A percentile compares a stretch with the other conserved stretches of the same genome.
These are phyloP conservation scores for Russula dissimulans DNA, from an alignment of 768 basidiomycete species.

Conservation along the genomic window DNA sequence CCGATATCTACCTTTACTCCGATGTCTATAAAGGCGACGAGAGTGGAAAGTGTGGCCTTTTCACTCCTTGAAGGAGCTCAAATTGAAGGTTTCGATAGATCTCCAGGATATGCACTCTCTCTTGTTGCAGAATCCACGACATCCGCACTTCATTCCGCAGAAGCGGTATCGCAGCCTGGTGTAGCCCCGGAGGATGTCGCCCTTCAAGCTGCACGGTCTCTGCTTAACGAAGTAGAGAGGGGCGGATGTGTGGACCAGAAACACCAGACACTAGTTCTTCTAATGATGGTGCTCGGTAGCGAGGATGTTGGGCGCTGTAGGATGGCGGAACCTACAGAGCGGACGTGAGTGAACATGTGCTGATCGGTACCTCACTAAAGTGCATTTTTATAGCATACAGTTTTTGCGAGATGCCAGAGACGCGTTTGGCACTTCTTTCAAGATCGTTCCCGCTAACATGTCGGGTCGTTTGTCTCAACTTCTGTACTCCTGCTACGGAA, in stretches of 20 bases:
- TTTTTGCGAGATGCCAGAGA: constrained; percentile 74
- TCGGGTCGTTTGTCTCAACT: constrained; percentile 47
- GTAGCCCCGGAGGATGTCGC: constrained; percentile 91
- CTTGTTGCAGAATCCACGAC: constrained; percentile 91
- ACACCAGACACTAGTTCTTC: constrained; percentile 76
- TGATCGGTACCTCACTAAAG: constrained; percentile 8
- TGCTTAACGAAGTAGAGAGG: constrained; percentile 67
- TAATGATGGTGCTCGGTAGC: constrained; percentile 93
- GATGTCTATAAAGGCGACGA: constrained; percentile 98
- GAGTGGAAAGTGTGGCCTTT: constrained; percentile 75
- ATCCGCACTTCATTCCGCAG: constrained; percentile 76
- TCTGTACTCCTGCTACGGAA: constrained; percentile 83
- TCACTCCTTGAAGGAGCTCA: background rate
- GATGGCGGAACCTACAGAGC: constrained; percentile 73
- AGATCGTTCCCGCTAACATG: constrained; percentile 58
- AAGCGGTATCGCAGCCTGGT: constrained; percentile 75
- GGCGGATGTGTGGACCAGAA: constrained; percentile 90
- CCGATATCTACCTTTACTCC: constrained; percentile 96
- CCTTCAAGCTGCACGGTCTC: constrained; percentile 63
- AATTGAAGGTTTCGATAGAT: constrained; percentile 39
- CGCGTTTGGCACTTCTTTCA: constrained; percentile 91
- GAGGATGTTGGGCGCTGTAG: constrained; percentile 90
- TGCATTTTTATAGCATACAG: constrained; percentile 57
- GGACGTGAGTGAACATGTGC: constrained; percentile 40
- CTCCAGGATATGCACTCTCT: constrained; percentile 90